Base-by-base conservation (phyloP, 2,329 filamentous ascomycete genomes). In the Ophiocordyceps unilateralis region DNA sequence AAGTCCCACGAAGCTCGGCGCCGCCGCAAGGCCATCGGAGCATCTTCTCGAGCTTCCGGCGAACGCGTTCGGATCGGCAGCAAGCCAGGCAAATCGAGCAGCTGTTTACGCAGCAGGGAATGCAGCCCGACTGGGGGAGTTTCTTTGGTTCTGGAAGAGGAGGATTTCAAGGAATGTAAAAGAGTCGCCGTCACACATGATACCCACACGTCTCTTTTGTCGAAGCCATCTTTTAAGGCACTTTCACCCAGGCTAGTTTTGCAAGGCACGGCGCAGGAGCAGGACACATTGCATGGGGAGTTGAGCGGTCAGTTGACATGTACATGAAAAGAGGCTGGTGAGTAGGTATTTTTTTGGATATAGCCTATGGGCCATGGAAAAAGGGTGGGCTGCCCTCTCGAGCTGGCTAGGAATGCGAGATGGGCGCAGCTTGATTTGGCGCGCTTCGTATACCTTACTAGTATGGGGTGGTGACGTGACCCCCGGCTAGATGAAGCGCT, bases 41-140 rank as follows among this genome's bases (percentile, higher is more conserved):
- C 21, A 37, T 53, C 15, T 50, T 54, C 14, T 53, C 53, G 17
- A 48, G 51, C 37, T 50, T 53, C 41, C 49, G 52, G 34, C 49
- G 54, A 19, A 47, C 48, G 19, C 50, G 51, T 9, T 48, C 47
- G 12, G 52, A 54, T 8, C 51, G 54, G 24, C 55, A 56, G 36
- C 55, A 57, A 46, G 60, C 61, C 48, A 55, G 57, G 46, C 61
- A 67, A 32, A 67, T 70, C 48, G 66, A 70, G 43, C 67, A 70
- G 32, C 67, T 72, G 55, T 64, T 72, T 56, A 64, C 64, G 43
- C 61, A 66, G 44, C 60, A 66, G 47, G 62, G 58, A 45, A 67
- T 66, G 56, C 60, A 62, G 47, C 58, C 62, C 26, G 64, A 69
- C 45, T 70, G 65, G 62, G 63, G 63, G 41, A 61, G 64, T 51